Conservation (phyloP, 805 yeast genomes). For the Kuraishia molischiana region DNA sequence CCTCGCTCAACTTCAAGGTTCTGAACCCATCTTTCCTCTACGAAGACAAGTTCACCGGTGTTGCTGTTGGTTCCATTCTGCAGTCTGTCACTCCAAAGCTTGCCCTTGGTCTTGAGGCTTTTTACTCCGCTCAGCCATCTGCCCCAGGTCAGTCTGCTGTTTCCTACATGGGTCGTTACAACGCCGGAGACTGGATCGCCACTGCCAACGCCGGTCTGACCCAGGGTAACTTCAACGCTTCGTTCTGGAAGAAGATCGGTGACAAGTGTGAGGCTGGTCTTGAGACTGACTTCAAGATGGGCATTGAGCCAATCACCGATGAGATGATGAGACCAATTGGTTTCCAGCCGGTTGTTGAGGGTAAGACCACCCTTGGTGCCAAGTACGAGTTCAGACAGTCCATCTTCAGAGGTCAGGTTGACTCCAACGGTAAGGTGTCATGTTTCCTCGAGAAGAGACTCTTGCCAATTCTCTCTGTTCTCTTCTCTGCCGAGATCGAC, state of each 20-base stretch:
- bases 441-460: conserved; percentile 90
- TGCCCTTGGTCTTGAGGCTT: conserved; percentile 86
- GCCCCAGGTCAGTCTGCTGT: conserved; percentile 85
- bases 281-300: conserved; percentile 75
- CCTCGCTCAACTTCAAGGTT: conserved; percentile 80
- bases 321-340: conserved; percentile 72
- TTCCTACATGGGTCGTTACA: conserved; percentile 84
- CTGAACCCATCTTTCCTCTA: conserved; percentile 72
- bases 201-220: conserved; percentile 82
- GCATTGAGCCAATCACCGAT: conserved; percentile 64
- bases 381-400: conserved; percentile 97
- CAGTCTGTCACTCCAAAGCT: conserved; percentile 81
- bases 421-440: conserved; percentile 82
- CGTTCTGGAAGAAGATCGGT: conserved; percentile 91
- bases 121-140: conserved; percentile 64
- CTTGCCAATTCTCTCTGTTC: conserved; percentile 79
- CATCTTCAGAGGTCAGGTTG: conserved; percentile 90
- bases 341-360: conserved; percentile 79
- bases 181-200: conserved; percentile 83
- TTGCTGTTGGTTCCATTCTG: conserved; percentile 81
- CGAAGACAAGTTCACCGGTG: conserved; percentile 77
- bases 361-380: conserved; percentile 89
- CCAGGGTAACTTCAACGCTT: conserved; percentile 79
- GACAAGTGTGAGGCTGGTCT: conserved; percentile 93
- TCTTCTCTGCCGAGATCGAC: conserved; percentile 87